Evolutionary conservation across 1,284 basidiomycete species (phyloP).

Genomic region (Violaceomyces palustris): DNA sequence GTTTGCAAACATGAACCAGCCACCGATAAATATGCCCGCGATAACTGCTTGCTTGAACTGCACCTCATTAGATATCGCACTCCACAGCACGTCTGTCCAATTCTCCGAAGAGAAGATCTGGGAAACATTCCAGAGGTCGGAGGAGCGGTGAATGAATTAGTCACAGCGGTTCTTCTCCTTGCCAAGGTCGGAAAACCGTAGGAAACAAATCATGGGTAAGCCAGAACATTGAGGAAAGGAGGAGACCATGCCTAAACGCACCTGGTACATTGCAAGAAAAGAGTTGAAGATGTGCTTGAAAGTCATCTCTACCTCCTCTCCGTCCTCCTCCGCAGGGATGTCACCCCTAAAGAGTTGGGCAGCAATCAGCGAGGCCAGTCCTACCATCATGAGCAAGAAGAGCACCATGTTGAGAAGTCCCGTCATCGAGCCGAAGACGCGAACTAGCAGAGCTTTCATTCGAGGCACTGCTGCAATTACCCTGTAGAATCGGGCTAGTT

Average conservation of each 20-base stretch:
- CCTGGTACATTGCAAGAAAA: slow-evolving; percentile 78
- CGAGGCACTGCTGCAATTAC: slow-evolving; percentile 83
- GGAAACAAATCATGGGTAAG: no score
- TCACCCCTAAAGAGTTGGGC: slow-evolving; percentile 74
- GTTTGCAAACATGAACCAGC: slow-evolving; percentile 89
- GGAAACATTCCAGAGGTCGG: no score
- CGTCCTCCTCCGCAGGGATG: slow-evolving; percentile 55
- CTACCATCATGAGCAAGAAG: slow-evolving; percentile 85
- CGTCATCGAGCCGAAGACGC: slow-evolving; percentile 86
- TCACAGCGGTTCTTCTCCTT: no score
- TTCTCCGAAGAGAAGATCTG: slow-evolving; percentile 91
- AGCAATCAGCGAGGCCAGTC: slow-evolving; percentile 74
- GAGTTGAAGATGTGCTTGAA: slow-evolving; percentile 86
- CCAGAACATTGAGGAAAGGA: no score
- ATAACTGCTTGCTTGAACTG: slow-evolving; percentile 69
- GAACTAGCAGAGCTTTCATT: slow-evolving; percentile 59
- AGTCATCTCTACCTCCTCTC: slow-evolving; percentile 61
- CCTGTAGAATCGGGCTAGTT: slow-evolving; percentile 83
- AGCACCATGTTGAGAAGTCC: slow-evolving; percentile 89
- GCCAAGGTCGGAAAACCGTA: no score
- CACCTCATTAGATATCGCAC: slow-evolving; percentile 63
- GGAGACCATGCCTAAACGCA: slow-evolving; percentile 27
- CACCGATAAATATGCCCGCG: slow-evolving; percentile 69
- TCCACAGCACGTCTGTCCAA: slow-evolving; percentile 82
- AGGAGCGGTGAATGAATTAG: no score